Percentiles rank a stretch among this genome's conserved stretches.
Evolutionary conservation across 306 rosid genomes (phyloP).

Genomic region (Calophaca sinica): DNA sequence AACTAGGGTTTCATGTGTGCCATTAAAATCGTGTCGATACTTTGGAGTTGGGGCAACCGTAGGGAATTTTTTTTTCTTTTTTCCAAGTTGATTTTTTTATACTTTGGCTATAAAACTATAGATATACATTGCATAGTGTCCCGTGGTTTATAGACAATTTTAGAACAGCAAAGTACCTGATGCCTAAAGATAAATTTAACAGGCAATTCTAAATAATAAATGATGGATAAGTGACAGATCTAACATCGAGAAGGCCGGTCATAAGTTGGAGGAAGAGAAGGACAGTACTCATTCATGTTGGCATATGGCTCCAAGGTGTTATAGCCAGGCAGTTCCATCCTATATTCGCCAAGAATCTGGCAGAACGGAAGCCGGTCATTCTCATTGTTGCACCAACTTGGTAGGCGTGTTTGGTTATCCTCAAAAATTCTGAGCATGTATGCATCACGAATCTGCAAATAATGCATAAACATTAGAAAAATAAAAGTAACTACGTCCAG

Average conservation of each 20-base stretch:
- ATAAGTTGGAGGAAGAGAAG: slow-evolving; percentile 82
- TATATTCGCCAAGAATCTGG: slow-evolving; percentile 91
- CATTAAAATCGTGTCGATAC: too few relatives aligned
- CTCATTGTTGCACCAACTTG: slow-evolving; percentile 80
- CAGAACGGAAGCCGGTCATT: slow-evolving; percentile 74
- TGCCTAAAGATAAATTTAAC: not conserved
- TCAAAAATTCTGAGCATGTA: slow-evolving; percentile 83
- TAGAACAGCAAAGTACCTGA: slow-evolving; percentile 17
- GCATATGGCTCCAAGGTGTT: slow-evolving; percentile 80
- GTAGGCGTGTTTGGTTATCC: slow-evolving; percentile 75
- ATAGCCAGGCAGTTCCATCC: slow-evolving; percentile 86
- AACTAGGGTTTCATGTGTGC: too few relatives aligned
- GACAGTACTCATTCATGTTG: slow-evolving; percentile 90
- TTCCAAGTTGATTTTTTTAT: not conserved
- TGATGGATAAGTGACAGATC: slow-evolving; percentile 16
- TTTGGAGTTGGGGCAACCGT: too few relatives aligned
- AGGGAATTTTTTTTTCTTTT: too few relatives aligned
- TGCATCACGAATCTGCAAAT: slow-evolving; percentile 81
- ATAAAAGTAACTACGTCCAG: not conserved
- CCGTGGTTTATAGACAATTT: slow-evolving; percentile 17
- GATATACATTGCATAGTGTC: not conserved
- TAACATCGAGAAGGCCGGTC: slow-evolving; percentile 70
- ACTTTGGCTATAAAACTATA: not conserved
- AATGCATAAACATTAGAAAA: not conserved
- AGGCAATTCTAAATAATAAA: not conserved